These are phyloP conservation scores for Vitis amurensis DNA, from an alignment of 164 flowering plant genomes.

Conservation along the genomic window DNA sequence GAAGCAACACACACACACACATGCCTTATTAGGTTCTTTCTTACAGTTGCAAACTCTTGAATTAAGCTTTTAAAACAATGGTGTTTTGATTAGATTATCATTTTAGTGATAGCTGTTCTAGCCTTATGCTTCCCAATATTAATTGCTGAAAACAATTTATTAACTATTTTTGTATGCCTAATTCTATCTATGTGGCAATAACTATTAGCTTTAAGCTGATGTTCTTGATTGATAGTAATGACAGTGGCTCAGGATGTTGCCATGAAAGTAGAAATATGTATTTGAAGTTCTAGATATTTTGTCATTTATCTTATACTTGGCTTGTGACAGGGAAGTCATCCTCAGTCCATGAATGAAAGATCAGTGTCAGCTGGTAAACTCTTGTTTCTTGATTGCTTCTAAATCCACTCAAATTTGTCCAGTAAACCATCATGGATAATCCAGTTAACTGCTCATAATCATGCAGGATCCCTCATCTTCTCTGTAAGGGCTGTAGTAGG, in stretches of 20 bases:
- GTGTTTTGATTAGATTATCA: no score
- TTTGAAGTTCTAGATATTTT: neutral
- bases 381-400: neutral
- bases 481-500: no score
- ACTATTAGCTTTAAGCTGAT: neutral
- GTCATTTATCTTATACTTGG: conserved; percentile 1
- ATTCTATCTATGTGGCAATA: neutral
- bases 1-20: neutral
- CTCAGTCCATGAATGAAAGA: conserved; percentile 14
- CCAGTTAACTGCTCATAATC: no score
- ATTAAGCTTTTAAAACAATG: neutral
- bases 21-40: neutral
- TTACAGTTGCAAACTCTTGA: neutral
- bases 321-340: conserved; percentile 17
- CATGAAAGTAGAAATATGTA: neutral
- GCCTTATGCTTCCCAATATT: neutral
- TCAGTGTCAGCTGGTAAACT: conserved; percentile 21
- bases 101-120: neutral
- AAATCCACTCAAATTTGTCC: neutral
- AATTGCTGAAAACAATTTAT: neutral
- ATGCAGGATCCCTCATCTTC: no score
- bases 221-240: no score
- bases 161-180: neutral
- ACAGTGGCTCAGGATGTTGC: neutral
- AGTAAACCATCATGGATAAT: no score